Base-by-base conservation (phyloP, 2,329 filamentous ascomycete species). In the Phyllosticta citrichinensis region DNA sequence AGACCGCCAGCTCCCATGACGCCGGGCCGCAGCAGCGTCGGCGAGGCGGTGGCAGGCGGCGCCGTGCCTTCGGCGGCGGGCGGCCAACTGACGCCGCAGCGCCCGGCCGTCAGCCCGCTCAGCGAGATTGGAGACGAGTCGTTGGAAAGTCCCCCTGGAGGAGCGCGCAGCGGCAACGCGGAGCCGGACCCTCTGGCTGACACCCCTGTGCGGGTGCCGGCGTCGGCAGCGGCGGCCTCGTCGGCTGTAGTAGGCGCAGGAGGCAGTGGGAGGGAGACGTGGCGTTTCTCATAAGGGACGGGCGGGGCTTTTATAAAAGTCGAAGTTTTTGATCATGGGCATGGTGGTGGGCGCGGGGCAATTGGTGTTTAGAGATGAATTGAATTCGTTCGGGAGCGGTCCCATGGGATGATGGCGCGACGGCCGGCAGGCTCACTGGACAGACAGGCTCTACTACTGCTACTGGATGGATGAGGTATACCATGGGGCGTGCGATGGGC, bases 21-120 rank as follows among this genome's bases (percentile, higher is more conserved):
- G 47, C 59, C 59, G 19, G 55, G 54, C 2, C 27, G 55, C 47
- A 55, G 27, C 27, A 27, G n/a, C 24, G 54, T 55, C 50, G 35
- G 19, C 22, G 11, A 60, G 64, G 67, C 62, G 66, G 65, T 65
- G 65, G 69, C 56, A 73, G 68, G 53, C 69, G 69, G 19, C 66
- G 62, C 68, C 67, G 27, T 69, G 68, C 2, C 71, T 67, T 2
- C 2, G 22, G 2, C 2, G 22, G 22, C 22, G 22, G 22, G 22
- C 22, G 20, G 66, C 66, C 10, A 73, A 68, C 51, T 6, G 17
- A 61, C 57, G n/a, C 63, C 63, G 50, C 61, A 60, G 50, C 47
- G 57, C 2, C 63, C 60, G 5, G 58, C 56, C 2, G 57, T 59
- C 8, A 64, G 63, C 20, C 63, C 63, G 8, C 17, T 64, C 27